Evolutionary conservation across 1,284 basidiomycete genomes (phyloP).

Genomic region (Leccinum solheimii): DNA sequence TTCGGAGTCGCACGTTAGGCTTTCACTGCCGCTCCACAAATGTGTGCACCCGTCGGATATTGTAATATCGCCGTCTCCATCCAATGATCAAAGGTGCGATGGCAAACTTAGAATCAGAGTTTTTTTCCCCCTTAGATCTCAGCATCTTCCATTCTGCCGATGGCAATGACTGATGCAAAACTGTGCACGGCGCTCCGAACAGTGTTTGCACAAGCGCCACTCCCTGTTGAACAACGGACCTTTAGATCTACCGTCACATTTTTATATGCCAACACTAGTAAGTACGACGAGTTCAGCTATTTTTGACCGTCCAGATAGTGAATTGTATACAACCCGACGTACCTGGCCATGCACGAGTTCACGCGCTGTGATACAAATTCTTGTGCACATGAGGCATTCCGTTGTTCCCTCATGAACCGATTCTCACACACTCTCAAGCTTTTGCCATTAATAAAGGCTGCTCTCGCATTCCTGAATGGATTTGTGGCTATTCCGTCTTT

Average conservation of each 20-base stretch:
- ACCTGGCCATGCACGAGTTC: conserved; percentile 3
- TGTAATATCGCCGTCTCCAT: neutral
- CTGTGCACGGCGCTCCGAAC: neutral
- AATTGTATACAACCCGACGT: neutral
- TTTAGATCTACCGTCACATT: neutral
- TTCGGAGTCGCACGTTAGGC: neutral
- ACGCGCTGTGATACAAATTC: conserved; percentile 10
- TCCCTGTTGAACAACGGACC: neutral
- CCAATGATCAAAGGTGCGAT: conserved; percentile 1
- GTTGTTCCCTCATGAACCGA: conserved; percentile 14
- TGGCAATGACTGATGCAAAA: neutral
- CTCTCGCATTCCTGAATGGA: neutral
- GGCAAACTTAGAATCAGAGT: conserved; percentile 2
- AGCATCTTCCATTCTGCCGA: neutral
- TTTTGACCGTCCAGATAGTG: neutral
- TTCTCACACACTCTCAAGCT: conserved; percentile 1
- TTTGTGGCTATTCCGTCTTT: conserved; percentile 2
- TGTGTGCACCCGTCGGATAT: neutral
- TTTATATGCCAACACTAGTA: neutral
- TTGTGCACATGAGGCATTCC: conserved; percentile 8
- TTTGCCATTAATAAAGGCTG: conserved; percentile 12
- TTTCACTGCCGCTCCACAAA: neutral
- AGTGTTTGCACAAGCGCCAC: neutral
- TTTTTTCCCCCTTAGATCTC: conserved; percentile 5
- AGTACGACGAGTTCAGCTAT: neutral